These are phyloP conservation scores for Neurospora sp. DNA, from an alignment of 495 filamentous ascomycete genomes.

Conservation along the genomic window DNA sequence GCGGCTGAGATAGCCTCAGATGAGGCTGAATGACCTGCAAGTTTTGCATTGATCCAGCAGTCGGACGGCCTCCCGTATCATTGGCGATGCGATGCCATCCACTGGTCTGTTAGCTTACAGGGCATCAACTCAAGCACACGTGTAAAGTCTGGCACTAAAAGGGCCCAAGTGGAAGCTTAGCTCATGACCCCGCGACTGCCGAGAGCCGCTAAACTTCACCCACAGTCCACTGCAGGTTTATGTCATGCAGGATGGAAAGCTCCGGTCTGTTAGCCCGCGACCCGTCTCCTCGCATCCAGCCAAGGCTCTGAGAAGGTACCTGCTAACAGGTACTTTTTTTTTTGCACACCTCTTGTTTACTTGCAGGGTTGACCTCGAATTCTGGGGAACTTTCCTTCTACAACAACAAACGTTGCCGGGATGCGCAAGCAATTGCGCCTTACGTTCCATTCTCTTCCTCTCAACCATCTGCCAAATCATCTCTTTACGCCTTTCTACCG, in stretches of 20 bases:
- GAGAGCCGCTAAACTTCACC: background rate
- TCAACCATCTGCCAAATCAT: background rate
- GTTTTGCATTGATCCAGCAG: background rate
- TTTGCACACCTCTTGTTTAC: background rate
- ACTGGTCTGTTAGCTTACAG: background rate
- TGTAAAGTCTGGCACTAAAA: background rate
- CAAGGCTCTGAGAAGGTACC: background rate
- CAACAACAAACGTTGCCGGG: background rate
- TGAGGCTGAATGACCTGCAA: background rate
- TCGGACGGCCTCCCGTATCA: background rate
- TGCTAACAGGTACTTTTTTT: background rate
- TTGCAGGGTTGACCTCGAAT: background rate
- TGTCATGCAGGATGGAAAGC: too few species aligned
- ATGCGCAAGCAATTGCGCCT: background rate
- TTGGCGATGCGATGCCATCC: background rate
- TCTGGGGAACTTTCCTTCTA: background rate
- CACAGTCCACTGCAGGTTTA: too few species aligned
- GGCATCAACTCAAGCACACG: background rate
- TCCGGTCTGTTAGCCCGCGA: background rate
- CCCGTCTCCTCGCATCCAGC: background rate
- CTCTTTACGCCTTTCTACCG: background rate
- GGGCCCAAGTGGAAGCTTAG: background rate
- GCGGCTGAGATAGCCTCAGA: background rate
- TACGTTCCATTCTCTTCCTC: background rate
- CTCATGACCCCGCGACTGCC: background rate